A percentile compares a stretch with the other conserved stretches of the same genome.
phyloP scores from a whole-genome alignment of 1,284 basidiomycete genomes.

The Albatrellus sp. region DNA sequence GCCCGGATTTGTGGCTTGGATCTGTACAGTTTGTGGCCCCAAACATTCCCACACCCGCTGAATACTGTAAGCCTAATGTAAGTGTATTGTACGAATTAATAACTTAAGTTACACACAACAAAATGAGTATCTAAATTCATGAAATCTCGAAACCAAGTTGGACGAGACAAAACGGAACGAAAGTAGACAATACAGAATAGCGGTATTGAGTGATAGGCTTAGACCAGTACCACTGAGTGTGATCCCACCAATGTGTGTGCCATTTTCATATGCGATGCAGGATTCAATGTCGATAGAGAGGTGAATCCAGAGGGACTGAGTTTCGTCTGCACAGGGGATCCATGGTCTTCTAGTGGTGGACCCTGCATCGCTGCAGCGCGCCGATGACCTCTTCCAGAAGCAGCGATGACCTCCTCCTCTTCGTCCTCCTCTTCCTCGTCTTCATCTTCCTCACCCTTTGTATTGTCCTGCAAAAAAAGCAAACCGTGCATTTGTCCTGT shows the following conservation, averaged over 20 bases:
- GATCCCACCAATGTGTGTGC: constrained; percentile 17
- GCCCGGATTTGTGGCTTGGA: constrained; percentile 21
- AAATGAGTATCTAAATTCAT: not conserved
- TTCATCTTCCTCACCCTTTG: constrained; percentile 53
- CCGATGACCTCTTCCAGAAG: constrained; percentile 19
- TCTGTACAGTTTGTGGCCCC: constrained; percentile 29
- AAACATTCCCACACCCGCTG: constrained; percentile 6
- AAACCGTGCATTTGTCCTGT: constrained; percentile 6
- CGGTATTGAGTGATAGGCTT: not conserved
- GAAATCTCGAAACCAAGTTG: not conserved
- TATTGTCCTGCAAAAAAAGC: constrained; percentile 28
- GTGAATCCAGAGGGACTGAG: not conserved
- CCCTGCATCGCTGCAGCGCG: constrained; percentile 13
- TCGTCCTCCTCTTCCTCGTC: constrained; percentile 45
- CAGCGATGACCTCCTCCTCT: constrained; percentile 36
- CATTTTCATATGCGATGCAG: constrained; percentile 30
- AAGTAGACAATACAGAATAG: not conserved
- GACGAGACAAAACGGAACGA: not conserved
- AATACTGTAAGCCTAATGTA: not conserved
- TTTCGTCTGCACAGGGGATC: not conserved
- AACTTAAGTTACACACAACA: not conserved
- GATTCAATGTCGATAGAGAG: not conserved
- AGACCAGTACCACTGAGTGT: constrained; percentile 1
- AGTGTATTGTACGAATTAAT: not conserved
- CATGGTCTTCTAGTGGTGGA: not conserved